Conservation (phyloP, 805 yeast genomes). For the Yamadazyma paraphyllophila region DNA sequence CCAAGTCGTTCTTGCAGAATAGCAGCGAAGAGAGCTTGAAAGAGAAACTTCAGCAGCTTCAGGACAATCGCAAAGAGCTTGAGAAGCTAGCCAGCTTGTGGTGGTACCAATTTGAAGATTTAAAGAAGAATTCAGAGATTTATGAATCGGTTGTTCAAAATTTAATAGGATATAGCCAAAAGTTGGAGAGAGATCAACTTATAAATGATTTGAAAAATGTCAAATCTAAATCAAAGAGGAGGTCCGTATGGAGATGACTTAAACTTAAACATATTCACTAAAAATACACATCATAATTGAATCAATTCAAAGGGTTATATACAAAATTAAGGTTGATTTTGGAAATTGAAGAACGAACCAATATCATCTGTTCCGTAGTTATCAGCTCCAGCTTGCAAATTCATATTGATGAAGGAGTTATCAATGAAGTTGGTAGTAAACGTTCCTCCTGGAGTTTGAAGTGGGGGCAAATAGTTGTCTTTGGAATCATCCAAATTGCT, state of each 20-base stretch:
- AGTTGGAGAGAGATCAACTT: slow-evolving; percentile 54
- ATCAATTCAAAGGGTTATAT: neutral
- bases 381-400: slow-evolving; percentile 36
- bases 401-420: slow-evolving; percentile 42
- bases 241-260: slow-evolving; percentile 11
- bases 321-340: slow-evolving; percentile 6
- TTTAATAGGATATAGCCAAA: slow-evolving; percentile 86
- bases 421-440: slow-evolving; percentile 40
- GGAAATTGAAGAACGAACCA: slow-evolving; percentile 30
- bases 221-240: slow-evolving; percentile 16
- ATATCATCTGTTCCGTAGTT: slow-evolving; percentile 15
- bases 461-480: slow-evolving; percentile 4
- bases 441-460: slow-evolving; percentile 26
- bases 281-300: slow-evolving; percentile 2
- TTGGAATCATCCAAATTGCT: neutral
- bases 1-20: slow-evolving; percentile 23
- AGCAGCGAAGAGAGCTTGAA: slow-evolving; percentile 22
- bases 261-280: neutral
- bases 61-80: slow-evolving; percentile 25
- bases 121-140: slow-evolving; percentile 64
- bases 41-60: slow-evolving; percentile 35
- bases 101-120: slow-evolving; percentile 47
- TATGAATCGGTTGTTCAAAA: slow-evolving; percentile 88
- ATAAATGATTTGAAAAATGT: slow-evolving; percentile 31
- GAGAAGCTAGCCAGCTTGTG: slow-evolving; percentile 42